These are phyloP conservation scores for Agrocybe chaxingu DNA, from an alignment of 768 basidiomycete species.

Conservation along the genomic window DNA sequence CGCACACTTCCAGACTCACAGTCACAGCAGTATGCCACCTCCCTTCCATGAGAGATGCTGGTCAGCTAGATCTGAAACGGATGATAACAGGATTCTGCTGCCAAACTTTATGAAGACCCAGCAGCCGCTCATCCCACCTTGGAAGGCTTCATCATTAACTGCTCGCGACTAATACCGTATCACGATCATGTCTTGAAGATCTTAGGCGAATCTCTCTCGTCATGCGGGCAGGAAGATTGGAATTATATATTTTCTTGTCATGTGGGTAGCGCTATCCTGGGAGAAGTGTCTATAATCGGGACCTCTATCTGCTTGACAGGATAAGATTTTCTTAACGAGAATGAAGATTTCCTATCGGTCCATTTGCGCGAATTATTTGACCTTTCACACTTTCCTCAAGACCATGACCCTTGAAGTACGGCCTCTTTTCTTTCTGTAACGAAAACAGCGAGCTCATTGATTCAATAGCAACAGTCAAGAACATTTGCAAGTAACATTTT, in stretches of 20 bases:
- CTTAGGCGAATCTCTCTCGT: conserved; percentile 7
- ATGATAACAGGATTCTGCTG: conserved; percentile 27
- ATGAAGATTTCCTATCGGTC: conserved; percentile 33
- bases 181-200: conserved; percentile 22
- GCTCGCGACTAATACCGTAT: conserved; percentile 23
- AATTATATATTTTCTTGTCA: conserved; percentile 23
- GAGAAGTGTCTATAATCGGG: background rate
- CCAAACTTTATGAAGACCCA: conserved; percentile 22
- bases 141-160: conserved; percentile 25
- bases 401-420: conserved; percentile 15
- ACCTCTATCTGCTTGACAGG: conserved; percentile 7
- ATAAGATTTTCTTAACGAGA: conserved; percentile 22
- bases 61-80: background rate
- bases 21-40: conserved; percentile 24
- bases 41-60: background rate
- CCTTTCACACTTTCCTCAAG: conserved; percentile 24
- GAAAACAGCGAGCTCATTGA: background rate
- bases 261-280: conserved; percentile 8
- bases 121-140: conserved; percentile 16
- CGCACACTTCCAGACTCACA: conserved; percentile 25
- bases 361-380: conserved; percentile 30
- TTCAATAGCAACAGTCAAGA: conserved; percentile 1
- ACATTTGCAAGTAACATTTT: conserved; percentile 24
- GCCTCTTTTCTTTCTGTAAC: background rate
- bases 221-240: conserved; percentile 18